Evolutionary conservation across 305 asterid species (phyloP).

Genomic region (Andrographis paniculata): DNA sequence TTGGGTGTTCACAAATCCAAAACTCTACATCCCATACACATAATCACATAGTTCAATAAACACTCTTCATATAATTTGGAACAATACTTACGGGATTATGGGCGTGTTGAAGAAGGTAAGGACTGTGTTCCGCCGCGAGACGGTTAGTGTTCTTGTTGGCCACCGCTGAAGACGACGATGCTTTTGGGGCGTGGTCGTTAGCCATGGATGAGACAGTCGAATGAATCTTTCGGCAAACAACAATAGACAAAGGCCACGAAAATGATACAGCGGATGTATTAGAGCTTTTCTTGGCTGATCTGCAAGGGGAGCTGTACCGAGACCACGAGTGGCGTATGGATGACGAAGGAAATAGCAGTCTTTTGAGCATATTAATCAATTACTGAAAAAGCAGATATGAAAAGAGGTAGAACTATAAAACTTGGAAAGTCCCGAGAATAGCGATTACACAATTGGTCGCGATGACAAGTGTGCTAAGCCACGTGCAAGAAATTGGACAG

Average conservation of each 20-base stretch:
- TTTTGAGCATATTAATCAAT: conserved; percentile 37
- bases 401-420: background rate
- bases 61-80: too few species aligned
- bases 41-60: too few species aligned
- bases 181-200: conserved; percentile 28
- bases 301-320: conserved; percentile 12
- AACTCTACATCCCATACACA: too few species aligned
- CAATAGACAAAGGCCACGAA: conserved; percentile 32
- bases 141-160: conserved; percentile 53
- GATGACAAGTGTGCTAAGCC: background rate
- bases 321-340: conserved; percentile 23
- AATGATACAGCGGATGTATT: conserved; percentile 12
- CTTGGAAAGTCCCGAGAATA: background rate
- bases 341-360: conserved; percentile 25
- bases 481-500: background rate
- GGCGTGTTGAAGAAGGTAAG: conserved; percentile 93
- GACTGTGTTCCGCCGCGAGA: conserved; percentile 82
- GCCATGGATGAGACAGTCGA: conserved; percentile 54
- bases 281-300: conserved; percentile 12
- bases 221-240: conserved; percentile 31
- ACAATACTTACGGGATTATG: conserved; percentile 71
- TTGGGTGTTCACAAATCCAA: background rate
- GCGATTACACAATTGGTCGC: background rate
- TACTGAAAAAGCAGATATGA: background rate
- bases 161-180: conserved; percentile 40